phyloP scores from a whole-genome alignment of 176 grass and related monocot genomes.

The barley (Hordeum vulgare) region DNA sequence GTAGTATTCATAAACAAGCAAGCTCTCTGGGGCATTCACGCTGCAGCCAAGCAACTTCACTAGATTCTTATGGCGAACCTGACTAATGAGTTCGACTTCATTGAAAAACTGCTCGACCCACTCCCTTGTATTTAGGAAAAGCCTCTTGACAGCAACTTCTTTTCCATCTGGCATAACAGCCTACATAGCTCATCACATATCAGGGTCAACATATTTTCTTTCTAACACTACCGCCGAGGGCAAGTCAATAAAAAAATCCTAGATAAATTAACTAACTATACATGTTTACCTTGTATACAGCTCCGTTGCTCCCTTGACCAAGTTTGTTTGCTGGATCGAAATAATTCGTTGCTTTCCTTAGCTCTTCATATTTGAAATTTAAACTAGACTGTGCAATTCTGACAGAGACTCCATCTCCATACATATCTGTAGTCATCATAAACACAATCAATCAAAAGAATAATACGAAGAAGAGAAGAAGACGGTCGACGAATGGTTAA shows the following conservation, averaged over 20 bases:
- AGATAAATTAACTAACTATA: constrained; percentile 1
- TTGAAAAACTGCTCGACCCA: constrained; percentile 81
- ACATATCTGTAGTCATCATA: constrained; percentile 38
- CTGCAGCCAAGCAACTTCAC: constrained; percentile 82
- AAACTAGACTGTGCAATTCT: constrained; percentile 65
- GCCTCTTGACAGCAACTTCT: constrained; percentile 73
- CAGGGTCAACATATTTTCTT: constrained; percentile 6
- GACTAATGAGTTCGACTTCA: constrained; percentile 80
- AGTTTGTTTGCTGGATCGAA: constrained; percentile 77
- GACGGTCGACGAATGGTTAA: background rate
- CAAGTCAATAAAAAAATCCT: background rate
- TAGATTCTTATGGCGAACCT: constrained; percentile 77
- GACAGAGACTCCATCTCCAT: constrained; percentile 32
- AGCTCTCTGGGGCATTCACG: constrained; percentile 70
- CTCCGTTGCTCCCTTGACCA: constrained; percentile 82
- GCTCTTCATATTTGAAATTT: constrained; percentile 69
- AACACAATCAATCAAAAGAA: background rate
- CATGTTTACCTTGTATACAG: constrained; percentile 66
- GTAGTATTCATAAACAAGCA: constrained; percentile 92
- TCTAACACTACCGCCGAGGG: background rate
- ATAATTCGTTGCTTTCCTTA: constrained; percentile 62
- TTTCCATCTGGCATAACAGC: constrained; percentile 73
- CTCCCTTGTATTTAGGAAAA: constrained; percentile 77
- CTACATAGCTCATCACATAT: constrained; percentile 18
- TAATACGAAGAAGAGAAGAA: background rate